Base-by-base conservation (phyloP, 1,284 basidiomycete species). In the Lentinus polychrous region DNA sequence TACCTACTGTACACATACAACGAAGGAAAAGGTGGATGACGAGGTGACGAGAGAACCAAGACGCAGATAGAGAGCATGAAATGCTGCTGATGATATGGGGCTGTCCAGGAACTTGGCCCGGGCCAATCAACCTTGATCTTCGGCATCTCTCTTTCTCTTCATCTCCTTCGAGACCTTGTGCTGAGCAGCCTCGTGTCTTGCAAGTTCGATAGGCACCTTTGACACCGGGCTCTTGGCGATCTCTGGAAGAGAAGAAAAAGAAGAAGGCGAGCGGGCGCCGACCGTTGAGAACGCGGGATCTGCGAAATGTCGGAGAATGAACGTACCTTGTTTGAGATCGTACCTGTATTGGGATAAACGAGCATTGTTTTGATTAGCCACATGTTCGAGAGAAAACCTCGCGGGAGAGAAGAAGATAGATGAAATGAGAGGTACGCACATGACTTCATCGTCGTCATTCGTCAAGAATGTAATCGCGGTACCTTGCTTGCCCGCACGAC, bases 381-480 rank as follows among this genome's bases (percentile, higher is more conserved):
- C 40, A 41, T 33, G 42, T 40, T 43, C 15, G 14, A 32, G 14
- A 32, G 11, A 18, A n/a, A 22, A 24, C 14, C 7, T 37, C n/a
- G 33, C 10, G 15, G 22, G 31, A 40, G 24, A 43, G 7, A 33
- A 27, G 33, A 37, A 31, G 33, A 24, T 10, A 27, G 17, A 23
- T 18, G 32, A 43, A 46, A 43, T 20, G 36, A 27, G 37, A 49
- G 23, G 51, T 38, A 81, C 89, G 60, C 72, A 94, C 91, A 98
- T 92, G 65, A 97, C 89, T 72, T 99, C 95, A 49, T 94, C 91
- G 63, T 99, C 95, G 58, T 92, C 86, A 61, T 95, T 94, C 40
- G 88, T 89, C 52, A 99, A 72, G 78, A 99, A 97, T 17, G 96
- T 98, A 62, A 98, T 92, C 10, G 96, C 82, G 0, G 81, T 79